Conservation (phyloP, 2,329 filamentous ascomycete species). For the Neophaeococcomyces mojaviensis region DNA sequence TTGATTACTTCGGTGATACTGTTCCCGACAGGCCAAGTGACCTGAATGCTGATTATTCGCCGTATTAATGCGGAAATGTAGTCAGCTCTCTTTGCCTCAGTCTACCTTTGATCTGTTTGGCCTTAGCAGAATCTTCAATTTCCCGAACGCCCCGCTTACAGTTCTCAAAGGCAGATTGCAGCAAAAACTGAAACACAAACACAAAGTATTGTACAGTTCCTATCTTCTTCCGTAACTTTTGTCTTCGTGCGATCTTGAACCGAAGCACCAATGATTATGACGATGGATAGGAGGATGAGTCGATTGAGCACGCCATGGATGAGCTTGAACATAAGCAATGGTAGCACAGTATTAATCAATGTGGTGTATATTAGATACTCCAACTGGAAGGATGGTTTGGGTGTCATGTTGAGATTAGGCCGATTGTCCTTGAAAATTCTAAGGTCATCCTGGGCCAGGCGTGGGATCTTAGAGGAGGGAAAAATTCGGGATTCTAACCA, state of each 20-base stretch:
- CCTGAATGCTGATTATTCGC: too few relatives aligned
- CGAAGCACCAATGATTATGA: conserved; percentile 13
- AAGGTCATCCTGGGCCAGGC: conserved; percentile 1
- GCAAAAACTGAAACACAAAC: conserved; percentile 8
- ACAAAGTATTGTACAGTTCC: conserved; percentile 9
- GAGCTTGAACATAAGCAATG: conserved; percentile 20
- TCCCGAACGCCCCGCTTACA: neutral
- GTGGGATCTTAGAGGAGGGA: neutral
- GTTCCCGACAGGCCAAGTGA: too few relatives aligned
- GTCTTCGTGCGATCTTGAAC: conserved; percentile 4
- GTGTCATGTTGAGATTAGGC: conserved; percentile 29
- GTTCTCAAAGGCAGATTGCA: conserved; percentile 2
- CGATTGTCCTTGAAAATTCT: conserved; percentile 6
- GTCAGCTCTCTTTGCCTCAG: too few relatives aligned
- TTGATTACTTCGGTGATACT: too few relatives aligned
- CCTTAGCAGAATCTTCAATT: too few relatives aligned
- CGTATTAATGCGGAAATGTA: too few relatives aligned
- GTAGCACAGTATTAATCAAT: conserved; percentile 13
- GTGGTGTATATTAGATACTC: conserved; percentile 43
- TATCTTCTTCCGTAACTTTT: neutral
- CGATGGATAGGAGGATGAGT: conserved; percentile 16
- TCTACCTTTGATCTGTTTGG: too few relatives aligned
- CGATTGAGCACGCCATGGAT: conserved; percentile 17
- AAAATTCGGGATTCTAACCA: conserved; percentile 9
- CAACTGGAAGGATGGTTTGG: conserved; percentile 36